These are phyloP conservation scores for Huntiella savannae DNA, from an alignment of 2,329 filamentous ascomycete genomes.

Conservation along the genomic window DNA sequence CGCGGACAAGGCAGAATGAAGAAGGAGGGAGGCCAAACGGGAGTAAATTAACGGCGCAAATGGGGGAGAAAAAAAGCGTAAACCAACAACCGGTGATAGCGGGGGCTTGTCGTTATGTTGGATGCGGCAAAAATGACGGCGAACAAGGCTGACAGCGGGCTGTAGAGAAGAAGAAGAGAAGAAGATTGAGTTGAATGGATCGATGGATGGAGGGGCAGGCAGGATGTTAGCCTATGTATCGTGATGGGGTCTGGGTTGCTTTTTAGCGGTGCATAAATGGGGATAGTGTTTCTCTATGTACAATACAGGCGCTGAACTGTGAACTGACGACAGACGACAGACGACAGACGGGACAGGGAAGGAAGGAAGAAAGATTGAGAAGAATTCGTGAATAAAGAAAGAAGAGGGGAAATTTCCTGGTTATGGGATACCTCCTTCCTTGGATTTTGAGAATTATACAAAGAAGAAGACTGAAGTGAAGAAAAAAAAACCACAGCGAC, in stretches of 20 bases:
- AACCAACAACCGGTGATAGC: not conserved
- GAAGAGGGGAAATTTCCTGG: not conserved
- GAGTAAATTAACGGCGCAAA: not conserved
- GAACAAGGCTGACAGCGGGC: no score
- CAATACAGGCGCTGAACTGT: constrained; percentile 1
- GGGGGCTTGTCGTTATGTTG: no score
- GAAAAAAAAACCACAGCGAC: not conserved
- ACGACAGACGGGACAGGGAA: not conserved
- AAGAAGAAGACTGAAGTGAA: not conserved
- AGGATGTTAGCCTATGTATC: no score
- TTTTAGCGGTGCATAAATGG: no score
- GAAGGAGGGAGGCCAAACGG: not conserved
- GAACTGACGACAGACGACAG: not conserved
- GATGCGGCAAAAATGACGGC: no score
- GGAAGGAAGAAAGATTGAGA: not conserved
- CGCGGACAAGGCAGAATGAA: not conserved
- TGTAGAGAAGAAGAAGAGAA: not conserved
- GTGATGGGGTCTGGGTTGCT: no score
- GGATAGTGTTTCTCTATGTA: not conserved
- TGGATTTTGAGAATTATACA: no score
- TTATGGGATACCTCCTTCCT: no score
- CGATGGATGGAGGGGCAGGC: no score
- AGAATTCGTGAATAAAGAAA: not conserved
- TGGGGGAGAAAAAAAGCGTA: not conserved
- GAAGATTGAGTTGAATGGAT: not conserved